Base-by-base conservation (phyloP, 768 basidiomycete genomes). In the Solioccasus polychromus region DNA sequence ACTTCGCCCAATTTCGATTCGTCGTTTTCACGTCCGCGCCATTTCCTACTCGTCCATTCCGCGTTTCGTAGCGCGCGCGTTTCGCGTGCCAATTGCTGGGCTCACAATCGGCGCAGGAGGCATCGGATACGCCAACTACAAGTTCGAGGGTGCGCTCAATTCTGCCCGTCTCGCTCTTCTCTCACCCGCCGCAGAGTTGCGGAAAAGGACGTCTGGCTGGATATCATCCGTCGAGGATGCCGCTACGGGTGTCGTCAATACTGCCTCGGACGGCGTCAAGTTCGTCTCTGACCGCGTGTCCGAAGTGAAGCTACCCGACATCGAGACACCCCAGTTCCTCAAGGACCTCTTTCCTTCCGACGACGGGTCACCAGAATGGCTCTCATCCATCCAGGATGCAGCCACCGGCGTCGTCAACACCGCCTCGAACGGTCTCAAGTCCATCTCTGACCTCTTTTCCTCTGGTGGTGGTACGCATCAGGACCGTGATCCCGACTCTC, bases 91-190 rank as follows among this genome's bases (percentile, higher is more conserved):
- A 22, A 77, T 92, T 48, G 92, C 91, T 14, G 92, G 88, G 6
- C 87, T 84, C 28, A 91, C 91, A 2, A 79, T 94, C 20, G 94
- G 94, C 4, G 93, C 88, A 0, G 94, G 94, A 9, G 85, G 91
- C 0, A 71, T 95, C 45, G 91, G 90, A 5, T 98, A 96, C 68
- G 94, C 92, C 18, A 93, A 95, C 64, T 95, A 95, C 73, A 93
- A 93, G 70, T 85, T 95, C 58, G 94, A 98, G 73, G 91, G 94
- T 92, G 50, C 53, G 77, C 67, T 26, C 44, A 1, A 8, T 28
- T 4, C 40, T 3, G 20, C 35, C 12, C 12, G 17, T 15, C 26
- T 18, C 42, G 40, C 10, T 4, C 17, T 31, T 15, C 15, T 8
- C 14, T 31, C 8, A 47, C 35, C 30, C 18, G 4, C 24, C n/a